A percentile compares a stretch with the other conserved stretches of the same genome.
Conservation (phyloP, 176 grass and related monocot species). For the Avena insularis region DNA sequence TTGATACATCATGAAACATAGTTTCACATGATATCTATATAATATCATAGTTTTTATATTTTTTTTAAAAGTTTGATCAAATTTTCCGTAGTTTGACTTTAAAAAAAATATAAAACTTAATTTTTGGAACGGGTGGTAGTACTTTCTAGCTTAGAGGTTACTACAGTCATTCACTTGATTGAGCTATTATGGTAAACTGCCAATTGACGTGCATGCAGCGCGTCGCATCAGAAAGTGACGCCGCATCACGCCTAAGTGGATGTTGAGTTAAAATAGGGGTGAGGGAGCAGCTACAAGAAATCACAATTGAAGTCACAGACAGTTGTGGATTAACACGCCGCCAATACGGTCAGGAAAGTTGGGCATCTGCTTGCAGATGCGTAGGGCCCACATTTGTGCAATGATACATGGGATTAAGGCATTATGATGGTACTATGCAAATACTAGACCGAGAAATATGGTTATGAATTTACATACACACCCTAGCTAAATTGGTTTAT, state of each 20-base stretch:
- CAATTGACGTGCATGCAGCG: slow-evolving; percentile 54
- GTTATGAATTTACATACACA: too few relatives aligned
- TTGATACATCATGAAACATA: too few relatives aligned
- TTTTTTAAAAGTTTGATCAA: too few relatives aligned
- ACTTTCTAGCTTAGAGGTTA: slow-evolving; percentile 36
- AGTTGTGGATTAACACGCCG: slow-evolving; percentile 60
- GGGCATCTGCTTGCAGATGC: slow-evolving; percentile 46
- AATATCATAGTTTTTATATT: too few relatives aligned
- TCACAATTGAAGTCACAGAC: slow-evolving; percentile 42
- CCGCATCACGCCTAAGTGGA: slow-evolving; percentile 37
- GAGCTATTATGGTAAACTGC: slow-evolving; percentile 49
- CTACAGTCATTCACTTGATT: slow-evolving; percentile 28
- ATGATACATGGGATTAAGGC: slow-evolving; percentile 33
- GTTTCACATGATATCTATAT: too few relatives aligned
- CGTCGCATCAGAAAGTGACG: slow-evolving; percentile 58
- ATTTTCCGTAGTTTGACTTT: too few relatives aligned
- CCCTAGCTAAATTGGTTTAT: too few relatives aligned
- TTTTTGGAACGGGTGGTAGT: too few relatives aligned
- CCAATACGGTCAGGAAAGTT: slow-evolving; percentile 58
- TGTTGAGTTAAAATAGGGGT: slow-evolving; percentile 31
- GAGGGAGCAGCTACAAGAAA: slow-evolving; percentile 16
- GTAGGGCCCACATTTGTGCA: neutral
- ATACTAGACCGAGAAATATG: too few relatives aligned
- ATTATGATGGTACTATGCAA: neutral
- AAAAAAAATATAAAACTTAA: too few relatives aligned